Evolutionary conservation across 2,329 filamentous ascomycete genomes (phyloP).

Genomic region (Paramyrothecium sp.): DNA sequence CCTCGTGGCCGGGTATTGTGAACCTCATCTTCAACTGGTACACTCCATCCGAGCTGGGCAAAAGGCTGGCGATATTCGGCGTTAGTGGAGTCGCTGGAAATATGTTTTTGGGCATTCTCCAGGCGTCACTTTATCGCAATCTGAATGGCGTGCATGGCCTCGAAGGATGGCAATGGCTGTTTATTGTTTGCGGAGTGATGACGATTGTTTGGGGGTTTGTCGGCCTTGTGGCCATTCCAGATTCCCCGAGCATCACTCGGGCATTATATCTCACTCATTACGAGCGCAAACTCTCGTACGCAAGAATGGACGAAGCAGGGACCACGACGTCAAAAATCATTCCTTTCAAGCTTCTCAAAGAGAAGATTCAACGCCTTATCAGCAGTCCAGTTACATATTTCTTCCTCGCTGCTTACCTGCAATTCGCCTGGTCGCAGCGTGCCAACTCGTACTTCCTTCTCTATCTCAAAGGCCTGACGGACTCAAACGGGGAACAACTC

Average conservation of each 20-base stretch:
- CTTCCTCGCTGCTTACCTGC: slow-evolving; percentile 29
- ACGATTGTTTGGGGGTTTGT: slow-evolving; percentile 18
- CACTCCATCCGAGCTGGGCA: slow-evolving; percentile 54
- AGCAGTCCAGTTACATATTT: slow-evolving; percentile 20
- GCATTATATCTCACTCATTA: slow-evolving; percentile 11
- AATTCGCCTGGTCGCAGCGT: slow-evolving; percentile 32
- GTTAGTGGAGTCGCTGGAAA: slow-evolving; percentile 51
- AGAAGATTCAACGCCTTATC: slow-evolving; percentile 14
- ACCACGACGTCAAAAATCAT: slow-evolving; percentile 16
- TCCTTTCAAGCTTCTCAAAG: slow-evolving; percentile 9
- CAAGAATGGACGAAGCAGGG: slow-evolving; percentile 15
- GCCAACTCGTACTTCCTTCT: slow-evolving; percentile 32
- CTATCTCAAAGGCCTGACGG: slow-evolving; percentile 28
- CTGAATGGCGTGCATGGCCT: slow-evolving; percentile 30
- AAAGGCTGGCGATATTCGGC: slow-evolving; percentile 56
- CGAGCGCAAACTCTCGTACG: slow-evolving; percentile 10
- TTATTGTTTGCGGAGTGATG: slow-evolving; percentile 23
- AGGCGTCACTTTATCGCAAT: slow-evolving; percentile 26
- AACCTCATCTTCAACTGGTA: slow-evolving; percentile 59
- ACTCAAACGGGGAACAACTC: slow-evolving; percentile 10
- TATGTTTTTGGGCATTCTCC: slow-evolving; percentile 34
- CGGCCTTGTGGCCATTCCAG: slow-evolving; percentile 15
- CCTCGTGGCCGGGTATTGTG: slow-evolving; percentile 54
- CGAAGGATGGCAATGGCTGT: slow-evolving; percentile 35
- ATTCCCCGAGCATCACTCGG: slow-evolving; percentile 16